phyloP scores from a whole-genome alignment of 768 basidiomycete genomes.

The Boletus subparvulus region DNA sequence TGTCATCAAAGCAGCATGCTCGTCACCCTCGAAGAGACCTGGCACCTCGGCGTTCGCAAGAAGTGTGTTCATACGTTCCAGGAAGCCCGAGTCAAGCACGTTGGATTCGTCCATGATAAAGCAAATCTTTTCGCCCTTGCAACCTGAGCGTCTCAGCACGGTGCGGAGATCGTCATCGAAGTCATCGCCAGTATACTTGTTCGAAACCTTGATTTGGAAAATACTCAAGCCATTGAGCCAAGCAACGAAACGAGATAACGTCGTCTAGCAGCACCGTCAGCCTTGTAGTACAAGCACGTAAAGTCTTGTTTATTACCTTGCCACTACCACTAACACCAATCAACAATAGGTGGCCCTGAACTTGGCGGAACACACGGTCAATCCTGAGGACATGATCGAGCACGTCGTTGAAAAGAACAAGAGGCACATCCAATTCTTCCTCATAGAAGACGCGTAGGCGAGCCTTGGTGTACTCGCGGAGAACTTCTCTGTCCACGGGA shows the following conservation, averaged over 20 bases:
- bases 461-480: slow-evolving; percentile 96
- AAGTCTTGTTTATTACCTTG: slow-evolving; percentile 59
- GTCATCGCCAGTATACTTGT: slow-evolving; percentile 97
- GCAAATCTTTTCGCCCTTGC: slow-evolving; percentile 98
- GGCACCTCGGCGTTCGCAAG: slow-evolving; percentile 99
- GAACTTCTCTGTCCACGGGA: slow-evolving; percentile 87
- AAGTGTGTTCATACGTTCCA: slow-evolving; percentile 99
- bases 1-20: slow-evolving; percentile 96
- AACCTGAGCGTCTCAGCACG: slow-evolving; percentile 92
- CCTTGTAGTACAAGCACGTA: slow-evolving; percentile 2
- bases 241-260: slow-evolving; percentile 94
- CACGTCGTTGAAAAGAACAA: slow-evolving; percentile 98
- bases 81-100: slow-evolving; percentile 96
- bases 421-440: slow-evolving; percentile 95
- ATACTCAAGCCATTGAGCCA: slow-evolving; percentile 99
- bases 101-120: slow-evolving; percentile 99
- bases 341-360: slow-evolving; percentile 93
- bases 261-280: slow-evolving; percentile 61
- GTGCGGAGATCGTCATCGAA: slow-evolving; percentile 97
- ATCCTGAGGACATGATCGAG: slow-evolving; percentile 97
- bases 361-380: slow-evolving; percentile 97
- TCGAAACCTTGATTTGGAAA: slow-evolving; percentile 99
- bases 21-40: slow-evolving; percentile 99
- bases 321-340: slow-evolving; percentile 99
- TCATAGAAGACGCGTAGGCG: slow-evolving; percentile 98